phyloP scores from a whole-genome alignment of 768 basidiomycete genomes.

The Phaffia australis region DNA sequence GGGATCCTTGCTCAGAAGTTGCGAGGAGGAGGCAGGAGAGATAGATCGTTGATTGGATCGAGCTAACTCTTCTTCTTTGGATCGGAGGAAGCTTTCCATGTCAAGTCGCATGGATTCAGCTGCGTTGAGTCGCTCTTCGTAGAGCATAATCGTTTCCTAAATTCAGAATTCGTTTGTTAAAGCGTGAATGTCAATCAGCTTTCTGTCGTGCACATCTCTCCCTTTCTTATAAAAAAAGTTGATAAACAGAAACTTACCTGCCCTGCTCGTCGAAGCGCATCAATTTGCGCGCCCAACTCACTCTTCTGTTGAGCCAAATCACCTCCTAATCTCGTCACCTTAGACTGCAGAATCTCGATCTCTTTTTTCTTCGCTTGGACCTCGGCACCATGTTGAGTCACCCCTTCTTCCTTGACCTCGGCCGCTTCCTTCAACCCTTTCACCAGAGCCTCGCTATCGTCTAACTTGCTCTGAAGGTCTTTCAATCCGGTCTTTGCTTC shows the following conservation, averaged over 20 bases:
- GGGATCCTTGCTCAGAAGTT: no score
- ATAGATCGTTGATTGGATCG: background rate
- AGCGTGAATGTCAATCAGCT: background rate
- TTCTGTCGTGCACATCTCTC: conserved; percentile 13
- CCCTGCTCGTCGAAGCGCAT: conserved; percentile 76
- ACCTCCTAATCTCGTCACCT: background rate
- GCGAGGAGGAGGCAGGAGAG: background rate
- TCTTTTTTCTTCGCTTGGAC: conserved; percentile 16
- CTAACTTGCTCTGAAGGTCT: conserved; percentile 26
- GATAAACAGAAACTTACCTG: conserved; percentile 47
- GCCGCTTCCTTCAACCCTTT: conserved; percentile 30
- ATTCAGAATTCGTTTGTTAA: no score
- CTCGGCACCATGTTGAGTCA: conserved; percentile 5
- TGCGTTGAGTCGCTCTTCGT: conserved; percentile 72
- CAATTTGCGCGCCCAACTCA: conserved; percentile 62
- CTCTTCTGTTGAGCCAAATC: conserved; percentile 51
- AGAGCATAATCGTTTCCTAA: conserved; percentile 87
- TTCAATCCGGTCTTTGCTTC: conserved; percentile 44
- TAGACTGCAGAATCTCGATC: conserved; percentile 19
- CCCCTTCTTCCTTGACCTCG: conserved; percentile 27
- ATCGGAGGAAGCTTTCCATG: conserved; percentile 44
- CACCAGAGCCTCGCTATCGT: conserved; percentile 42
- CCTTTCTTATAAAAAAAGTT: background rate
- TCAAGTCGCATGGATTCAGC: conserved; percentile 66
- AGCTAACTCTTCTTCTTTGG: conserved; percentile 31